phyloP scores from a whole-genome alignment of 495 filamentous ascomycete species.

The Aspergillus ostianus region DNA sequence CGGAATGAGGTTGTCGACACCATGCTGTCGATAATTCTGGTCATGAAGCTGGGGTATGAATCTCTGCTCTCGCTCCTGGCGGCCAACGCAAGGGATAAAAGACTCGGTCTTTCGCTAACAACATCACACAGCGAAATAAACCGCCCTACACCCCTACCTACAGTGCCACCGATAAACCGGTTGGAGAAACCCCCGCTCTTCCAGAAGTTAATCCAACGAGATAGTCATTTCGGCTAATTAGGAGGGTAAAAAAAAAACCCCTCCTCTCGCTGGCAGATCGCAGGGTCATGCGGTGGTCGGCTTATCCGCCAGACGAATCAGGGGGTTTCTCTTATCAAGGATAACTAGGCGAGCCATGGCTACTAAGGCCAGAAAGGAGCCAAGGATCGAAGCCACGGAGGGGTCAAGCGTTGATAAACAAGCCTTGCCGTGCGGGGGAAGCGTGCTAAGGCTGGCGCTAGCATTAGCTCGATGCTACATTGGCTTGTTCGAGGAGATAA shows the following conservation, averaged over 20 bases:
- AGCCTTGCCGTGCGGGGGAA: neutral
- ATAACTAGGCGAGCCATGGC: neutral
- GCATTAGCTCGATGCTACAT: neutral
- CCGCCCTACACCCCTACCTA: neutral
- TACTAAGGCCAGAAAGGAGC: constrained; percentile 12
- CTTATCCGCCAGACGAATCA: neutral
- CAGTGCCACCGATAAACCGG: neutral
- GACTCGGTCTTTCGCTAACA: too few relatives aligned
- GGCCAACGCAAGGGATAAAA: neutral
- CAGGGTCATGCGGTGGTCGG: neutral
- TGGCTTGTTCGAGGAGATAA: neutral
- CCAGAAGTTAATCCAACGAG: neutral
- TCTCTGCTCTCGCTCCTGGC: neutral
- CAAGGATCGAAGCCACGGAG: constrained; percentile 7
- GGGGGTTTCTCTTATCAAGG: neutral
- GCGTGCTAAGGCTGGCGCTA: neutral
- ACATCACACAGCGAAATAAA: neutral
- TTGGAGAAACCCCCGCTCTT: neutral
- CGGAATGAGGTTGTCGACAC: neutral
- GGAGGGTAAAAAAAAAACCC: neutral
- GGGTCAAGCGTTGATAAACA: neutral
- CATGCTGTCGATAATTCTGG: neutral
- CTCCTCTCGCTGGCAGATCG: neutral
- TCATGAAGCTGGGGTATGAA: too few relatives aligned
- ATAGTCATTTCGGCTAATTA: neutral